Conservation (phyloP, 768 basidiomycete species). For the Macrolepiota dolichaula region DNA sequence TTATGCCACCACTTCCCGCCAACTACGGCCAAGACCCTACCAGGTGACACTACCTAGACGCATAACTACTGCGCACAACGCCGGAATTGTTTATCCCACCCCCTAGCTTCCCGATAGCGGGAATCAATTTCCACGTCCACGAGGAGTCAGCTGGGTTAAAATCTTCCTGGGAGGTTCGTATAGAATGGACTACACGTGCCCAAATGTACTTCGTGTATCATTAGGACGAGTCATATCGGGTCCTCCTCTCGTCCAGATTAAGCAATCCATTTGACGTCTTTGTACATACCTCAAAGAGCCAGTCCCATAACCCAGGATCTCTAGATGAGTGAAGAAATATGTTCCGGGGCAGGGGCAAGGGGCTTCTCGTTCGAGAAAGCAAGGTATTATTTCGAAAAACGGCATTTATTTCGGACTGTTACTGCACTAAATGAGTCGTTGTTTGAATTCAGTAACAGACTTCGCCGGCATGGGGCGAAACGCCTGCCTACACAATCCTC, state of each 20-base stretch:
- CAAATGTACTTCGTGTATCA: background rate
- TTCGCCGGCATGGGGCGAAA: background rate
- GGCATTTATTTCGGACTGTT: background rate
- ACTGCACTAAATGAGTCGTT: background rate
- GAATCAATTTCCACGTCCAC: conserved; percentile 7
- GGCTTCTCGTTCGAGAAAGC: background rate
- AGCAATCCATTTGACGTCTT: background rate
- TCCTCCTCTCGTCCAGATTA: background rate
- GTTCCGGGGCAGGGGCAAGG: background rate
- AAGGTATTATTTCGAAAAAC: background rate
- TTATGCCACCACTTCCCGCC: background rate
- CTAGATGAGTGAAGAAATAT: background rate
- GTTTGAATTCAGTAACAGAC: background rate
- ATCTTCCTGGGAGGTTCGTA: background rate
- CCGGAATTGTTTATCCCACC: background rate
- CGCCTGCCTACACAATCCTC: background rate
- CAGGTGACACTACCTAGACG: background rate
- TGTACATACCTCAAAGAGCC: conserved; percentile 2
- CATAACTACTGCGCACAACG: background rate
- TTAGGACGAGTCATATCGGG: conserved; percentile 6
- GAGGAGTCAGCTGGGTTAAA: background rate
- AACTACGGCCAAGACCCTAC: background rate
- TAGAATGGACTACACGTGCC: conserved; percentile 7
- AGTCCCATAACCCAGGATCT: background rate
- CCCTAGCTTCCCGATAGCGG: background rate